Evolutionary conservation across 768 basidiomycete genomes (phyloP).

Genomic region (Phaffia australis): DNA sequence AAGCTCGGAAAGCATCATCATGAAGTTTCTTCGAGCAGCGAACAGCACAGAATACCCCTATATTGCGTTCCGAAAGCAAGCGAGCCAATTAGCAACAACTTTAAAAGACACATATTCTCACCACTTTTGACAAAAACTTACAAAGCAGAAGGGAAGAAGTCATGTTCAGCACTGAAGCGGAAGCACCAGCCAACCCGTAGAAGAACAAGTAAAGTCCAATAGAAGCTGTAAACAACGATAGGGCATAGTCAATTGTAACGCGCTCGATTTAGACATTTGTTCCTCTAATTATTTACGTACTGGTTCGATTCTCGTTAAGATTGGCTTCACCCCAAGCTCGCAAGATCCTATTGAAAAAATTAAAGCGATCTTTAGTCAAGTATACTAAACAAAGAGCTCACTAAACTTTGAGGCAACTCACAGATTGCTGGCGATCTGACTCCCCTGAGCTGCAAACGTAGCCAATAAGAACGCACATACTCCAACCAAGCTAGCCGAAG

Average conservation of each 20-base stretch:
- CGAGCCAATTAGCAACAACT: neutral
- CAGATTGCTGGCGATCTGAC: slow-evolving; percentile 43
- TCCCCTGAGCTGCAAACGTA: slow-evolving; percentile 49
- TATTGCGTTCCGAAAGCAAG: neutral
- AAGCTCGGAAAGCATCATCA: slow-evolving; percentile 47
- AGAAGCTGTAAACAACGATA: neutral
- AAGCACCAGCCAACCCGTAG: slow-evolving; percentile 59
- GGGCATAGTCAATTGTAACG: slow-evolving; percentile 13
- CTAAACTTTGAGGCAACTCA: slow-evolving; percentile 10
- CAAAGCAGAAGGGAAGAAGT: slow-evolving; percentile 56
- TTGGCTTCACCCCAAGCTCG: slow-evolving; percentile 76
- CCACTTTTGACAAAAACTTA: neutral
- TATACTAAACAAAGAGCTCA: neutral
- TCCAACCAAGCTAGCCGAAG: slow-evolving; percentile 63
- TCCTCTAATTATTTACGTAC: slow-evolving; percentile 38
- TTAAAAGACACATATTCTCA: neutral
- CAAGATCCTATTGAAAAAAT: slow-evolving; percentile 41
- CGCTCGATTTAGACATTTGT: neutral
- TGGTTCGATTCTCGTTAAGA: slow-evolving; percentile 49
- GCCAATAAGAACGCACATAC: slow-evolving; percentile 53
- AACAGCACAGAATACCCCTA: slow-evolving; percentile 34
- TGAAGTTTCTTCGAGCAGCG: slow-evolving; percentile 65
- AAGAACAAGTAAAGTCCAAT: slow-evolving; percentile 48
- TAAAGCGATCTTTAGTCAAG: slow-evolving; percentile 7
- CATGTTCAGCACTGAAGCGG: slow-evolving; percentile 48